Evolutionary conservation across 176 grass and related monocot genomes (phyloP).

Genomic region (Leersia perrieri): DNA sequence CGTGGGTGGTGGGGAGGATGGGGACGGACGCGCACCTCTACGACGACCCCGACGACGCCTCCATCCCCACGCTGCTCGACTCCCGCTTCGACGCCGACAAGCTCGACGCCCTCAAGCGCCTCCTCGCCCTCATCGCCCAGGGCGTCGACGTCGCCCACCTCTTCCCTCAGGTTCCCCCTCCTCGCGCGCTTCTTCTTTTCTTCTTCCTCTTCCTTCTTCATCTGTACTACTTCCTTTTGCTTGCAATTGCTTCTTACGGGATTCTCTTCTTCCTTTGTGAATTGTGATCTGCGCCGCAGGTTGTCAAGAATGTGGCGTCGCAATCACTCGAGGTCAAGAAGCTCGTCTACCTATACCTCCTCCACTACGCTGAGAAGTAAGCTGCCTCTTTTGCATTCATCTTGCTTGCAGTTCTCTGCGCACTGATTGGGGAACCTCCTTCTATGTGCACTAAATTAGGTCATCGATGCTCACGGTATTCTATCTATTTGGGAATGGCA

Average conservation of each 20-base stretch:
- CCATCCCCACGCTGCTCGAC: slow-evolving; percentile 73
- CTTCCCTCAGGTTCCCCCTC: slow-evolving; percentile 68
- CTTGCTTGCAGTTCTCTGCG: background rate
- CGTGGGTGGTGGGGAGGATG: slow-evolving; percentile 77
- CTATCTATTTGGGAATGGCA: background rate
- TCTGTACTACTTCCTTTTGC: background rate
- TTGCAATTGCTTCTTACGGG: background rate
- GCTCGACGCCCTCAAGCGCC: slow-evolving; percentile 84
- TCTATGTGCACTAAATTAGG: background rate
- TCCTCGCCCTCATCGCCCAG: slow-evolving; percentile 83
- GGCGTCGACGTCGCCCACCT: slow-evolving; percentile 77
- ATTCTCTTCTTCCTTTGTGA: background rate
- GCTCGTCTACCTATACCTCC: slow-evolving; percentile 92
- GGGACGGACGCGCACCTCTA: slow-evolving; percentile 97
- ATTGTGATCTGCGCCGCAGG: slow-evolving; percentile 26
- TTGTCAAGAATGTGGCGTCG: slow-evolving; percentile 91
- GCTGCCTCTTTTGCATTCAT: background rate
- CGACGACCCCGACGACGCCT: slow-evolving; percentile 90
- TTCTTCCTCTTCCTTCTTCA: background rate
- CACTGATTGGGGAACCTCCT: background rate
- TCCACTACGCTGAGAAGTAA: slow-evolving; percentile 97
- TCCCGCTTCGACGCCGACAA: slow-evolving; percentile 90
- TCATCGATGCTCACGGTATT: background rate
- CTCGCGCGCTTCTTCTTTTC: too few relatives aligned
- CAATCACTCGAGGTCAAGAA: slow-evolving; percentile 94